Evolutionary conservation across 2,329 filamentous ascomycete genomes (phyloP), one percentile per base, ranked within the genome.

Genomic region (Aspergillus ruber): DNA sequence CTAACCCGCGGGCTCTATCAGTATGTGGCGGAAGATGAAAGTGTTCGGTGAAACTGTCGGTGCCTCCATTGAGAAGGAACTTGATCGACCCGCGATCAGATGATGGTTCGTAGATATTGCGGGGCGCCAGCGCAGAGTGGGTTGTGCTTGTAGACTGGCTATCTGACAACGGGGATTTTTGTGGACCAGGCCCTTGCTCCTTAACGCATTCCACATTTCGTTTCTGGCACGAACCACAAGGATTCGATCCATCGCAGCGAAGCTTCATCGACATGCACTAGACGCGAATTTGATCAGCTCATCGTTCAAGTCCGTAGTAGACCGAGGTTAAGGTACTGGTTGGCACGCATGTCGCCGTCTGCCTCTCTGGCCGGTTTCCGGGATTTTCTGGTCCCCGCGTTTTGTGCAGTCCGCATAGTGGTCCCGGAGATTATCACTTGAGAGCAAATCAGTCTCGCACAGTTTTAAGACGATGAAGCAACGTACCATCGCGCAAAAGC

Each of bases 211-310:
- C 58, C 12, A 73, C 56, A 35, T 65, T 65, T 53, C 71, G 67
- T 52, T 73, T 72, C 48, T 63, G 59, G 50, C 72, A 74, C 4
- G 71, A 71, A 32, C 66, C 63, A 49, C 72, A 74, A 13, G 72
- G 72, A 45, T 57, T 68, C 27, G 59, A 55, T 8, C 72, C 72
- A 52, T 74, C 72, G 52, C 72, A 74, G 10, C 72, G 72, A 15
- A 74, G 63, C 50, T 74, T 74, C 67, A 74, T 73, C 18, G 68
- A 62, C 13, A 70, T 74, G 52, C 72, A 74, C 72, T 74, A 35
- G 15, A 39, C 8, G 17, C 15, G 9, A 36, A 36, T 12, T 21
- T 18, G 18, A 6, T 39, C 36, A 12, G 17, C 10, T 6, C 36
- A 10, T 9, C 4, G 9, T 12, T 12, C 25, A 9, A 29, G 12